Evolutionary conservation across 2,329 filamentous ascomycete genomes (phyloP).

Genomic region (Cladosporium cucumerinum): DNA sequence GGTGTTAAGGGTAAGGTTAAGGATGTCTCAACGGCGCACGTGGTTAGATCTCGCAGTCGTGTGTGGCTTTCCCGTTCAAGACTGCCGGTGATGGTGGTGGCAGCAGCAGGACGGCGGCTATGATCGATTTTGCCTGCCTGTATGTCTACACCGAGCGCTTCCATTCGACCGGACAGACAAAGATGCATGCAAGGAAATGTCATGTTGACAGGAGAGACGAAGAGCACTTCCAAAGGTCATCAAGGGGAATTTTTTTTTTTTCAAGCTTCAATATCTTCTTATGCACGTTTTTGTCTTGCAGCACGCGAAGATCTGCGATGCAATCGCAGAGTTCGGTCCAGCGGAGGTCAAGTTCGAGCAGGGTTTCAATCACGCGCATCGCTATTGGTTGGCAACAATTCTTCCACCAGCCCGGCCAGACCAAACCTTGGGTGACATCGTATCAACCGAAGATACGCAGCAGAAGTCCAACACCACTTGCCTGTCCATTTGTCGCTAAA

Average conservation of each 20-base stretch:
- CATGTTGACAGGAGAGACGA: not conserved
- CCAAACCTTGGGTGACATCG: not conserved
- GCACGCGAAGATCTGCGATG: not conserved
- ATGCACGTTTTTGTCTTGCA: not conserved
- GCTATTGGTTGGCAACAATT: not conserved
- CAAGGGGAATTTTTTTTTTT: no score
- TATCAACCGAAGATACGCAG: not conserved
- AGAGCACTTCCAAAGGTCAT: not conserved
- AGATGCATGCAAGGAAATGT: not conserved
- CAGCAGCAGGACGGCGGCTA: not conserved
- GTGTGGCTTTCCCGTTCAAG: not conserved
- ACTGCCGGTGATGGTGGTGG: not conserved
- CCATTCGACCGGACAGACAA: not conserved
- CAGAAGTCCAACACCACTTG: not conserved
- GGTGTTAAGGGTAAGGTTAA: not conserved
- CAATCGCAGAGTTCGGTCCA: not conserved
- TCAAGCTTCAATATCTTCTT: not conserved
- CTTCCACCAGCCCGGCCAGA: slow-evolving; percentile 1
- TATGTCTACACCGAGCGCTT: not conserved
- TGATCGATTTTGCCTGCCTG: no score
- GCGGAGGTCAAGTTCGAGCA: not conserved
- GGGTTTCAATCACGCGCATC: not conserved
- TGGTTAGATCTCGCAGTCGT: not conserved
- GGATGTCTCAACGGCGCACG: not conserved
- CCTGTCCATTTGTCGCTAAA: not conserved